Conservation (phyloP, 2,329 filamentous ascomycete species). For the Pyricularia sp. region DNA sequence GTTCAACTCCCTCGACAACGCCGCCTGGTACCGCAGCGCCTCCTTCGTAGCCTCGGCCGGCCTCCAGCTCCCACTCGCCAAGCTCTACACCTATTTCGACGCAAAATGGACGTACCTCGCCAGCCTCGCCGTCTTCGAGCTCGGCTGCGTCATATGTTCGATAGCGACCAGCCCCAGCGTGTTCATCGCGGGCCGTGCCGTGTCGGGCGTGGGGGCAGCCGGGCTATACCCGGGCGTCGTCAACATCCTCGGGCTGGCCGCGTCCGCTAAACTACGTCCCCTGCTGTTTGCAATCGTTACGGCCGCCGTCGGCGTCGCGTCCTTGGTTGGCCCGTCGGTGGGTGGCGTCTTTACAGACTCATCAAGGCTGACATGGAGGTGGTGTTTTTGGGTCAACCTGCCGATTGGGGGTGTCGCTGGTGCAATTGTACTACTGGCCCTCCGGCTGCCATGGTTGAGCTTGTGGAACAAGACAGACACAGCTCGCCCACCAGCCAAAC, state of each 20-base stretch:
- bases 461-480: too few relatives aligned
- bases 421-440: background rate
- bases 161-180: conserved; percentile 34
- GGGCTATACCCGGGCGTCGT: conserved; percentile 40
- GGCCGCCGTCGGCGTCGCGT: conserved; percentile 26
- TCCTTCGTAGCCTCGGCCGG: conserved; percentile 26
- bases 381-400: conserved; percentile 37
- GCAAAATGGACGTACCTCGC: conserved; percentile 23
- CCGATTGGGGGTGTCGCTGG: conserved; percentile 24
- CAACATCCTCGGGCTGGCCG: conserved; percentile 34
- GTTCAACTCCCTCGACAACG: conserved; percentile 8
- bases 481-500: background rate
- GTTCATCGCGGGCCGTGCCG: conserved; percentile 43
- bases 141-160: conserved; percentile 44
- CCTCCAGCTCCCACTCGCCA: conserved; percentile 40
- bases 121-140: conserved; percentile 40
- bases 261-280: conserved; percentile 28
- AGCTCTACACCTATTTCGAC: conserved; percentile 33
- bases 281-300: conserved; percentile 11
- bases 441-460: background rate
- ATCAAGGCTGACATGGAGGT: conserved; percentile 28
- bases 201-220: conserved; percentile 40
- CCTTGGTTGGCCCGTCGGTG: conserved; percentile 33
- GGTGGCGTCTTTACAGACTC: conserved; percentile 26
- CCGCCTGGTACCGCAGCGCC: conserved; percentile 14